Evolutionary conservation across 2,329 filamentous ascomycete genomes (phyloP).

Genomic region (Aurifilum marmelostoma): DNA sequence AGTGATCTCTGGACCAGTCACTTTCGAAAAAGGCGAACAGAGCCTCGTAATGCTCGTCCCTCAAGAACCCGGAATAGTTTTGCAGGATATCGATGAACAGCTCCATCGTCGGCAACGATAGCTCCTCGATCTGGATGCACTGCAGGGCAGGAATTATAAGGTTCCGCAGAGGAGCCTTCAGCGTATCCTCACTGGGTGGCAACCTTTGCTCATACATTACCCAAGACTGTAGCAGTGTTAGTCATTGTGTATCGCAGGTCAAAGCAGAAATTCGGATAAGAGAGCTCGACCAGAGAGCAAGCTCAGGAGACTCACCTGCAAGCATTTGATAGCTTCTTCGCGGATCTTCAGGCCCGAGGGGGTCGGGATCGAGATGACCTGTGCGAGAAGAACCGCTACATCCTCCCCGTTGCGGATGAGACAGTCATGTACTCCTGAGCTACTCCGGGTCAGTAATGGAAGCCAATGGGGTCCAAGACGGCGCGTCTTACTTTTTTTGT

Average conservation of each 20-base stretch:
- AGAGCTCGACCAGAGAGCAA: neutral
- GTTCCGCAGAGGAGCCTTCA: slow-evolving; percentile 61
- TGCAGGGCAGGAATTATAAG: slow-evolving; percentile 63
- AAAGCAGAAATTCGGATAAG: too few relatives aligned
- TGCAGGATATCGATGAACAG: slow-evolving; percentile 67
- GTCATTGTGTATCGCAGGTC: slow-evolving; percentile 3
- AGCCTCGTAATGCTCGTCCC: slow-evolving; percentile 57
- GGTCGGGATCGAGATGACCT: slow-evolving; percentile 40
- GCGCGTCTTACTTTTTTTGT: slow-evolving; percentile 53
- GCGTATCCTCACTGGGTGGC: slow-evolving; percentile 58
- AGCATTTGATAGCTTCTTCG: slow-evolving; percentile 61
- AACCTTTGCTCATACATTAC: slow-evolving; percentile 71
- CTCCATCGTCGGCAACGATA: slow-evolving; percentile 65
- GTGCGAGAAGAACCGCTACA: slow-evolving; percentile 45
- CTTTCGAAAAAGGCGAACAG: slow-evolving; percentile 64
- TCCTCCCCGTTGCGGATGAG: slow-evolving; percentile 47
- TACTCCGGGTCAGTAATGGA: slow-evolving; percentile 31
- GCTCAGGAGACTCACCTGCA: slow-evolving; percentile 52
- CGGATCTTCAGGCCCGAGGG: slow-evolving; percentile 41
- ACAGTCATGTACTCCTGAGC: slow-evolving; percentile 44
- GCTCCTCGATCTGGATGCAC: slow-evolving; percentile 60
- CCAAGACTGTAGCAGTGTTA: slow-evolving; percentile 61
- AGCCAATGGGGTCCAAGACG: slow-evolving; percentile 36
- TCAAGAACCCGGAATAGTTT: slow-evolving; percentile 67
- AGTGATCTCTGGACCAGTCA: slow-evolving; percentile 60